Conservation (phyloP, 1,139 yeast genomes). For the Candida sp. region DNA sequence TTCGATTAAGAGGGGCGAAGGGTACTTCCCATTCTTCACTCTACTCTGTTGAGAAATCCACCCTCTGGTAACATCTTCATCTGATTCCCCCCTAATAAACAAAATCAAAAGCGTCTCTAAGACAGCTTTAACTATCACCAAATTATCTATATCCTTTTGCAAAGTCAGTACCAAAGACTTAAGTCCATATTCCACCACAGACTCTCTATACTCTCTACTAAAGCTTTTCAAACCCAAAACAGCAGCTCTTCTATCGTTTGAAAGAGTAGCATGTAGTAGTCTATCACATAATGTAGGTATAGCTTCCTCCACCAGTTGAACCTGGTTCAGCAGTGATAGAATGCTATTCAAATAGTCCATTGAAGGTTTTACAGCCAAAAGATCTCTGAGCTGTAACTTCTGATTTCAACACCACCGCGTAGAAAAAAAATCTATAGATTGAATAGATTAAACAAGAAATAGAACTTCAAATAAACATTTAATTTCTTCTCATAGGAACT, state of each 20-base stretch:
- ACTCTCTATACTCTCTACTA: constrained; percentile 84
- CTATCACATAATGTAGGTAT: constrained; percentile 89
- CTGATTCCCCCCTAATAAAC: constrained; percentile 65
- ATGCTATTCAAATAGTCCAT: constrained; percentile 44
- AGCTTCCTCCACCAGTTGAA: constrained; percentile 73
- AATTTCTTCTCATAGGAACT: too few species aligned
- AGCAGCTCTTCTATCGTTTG: constrained; percentile 90
- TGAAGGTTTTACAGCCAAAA: not conserved
- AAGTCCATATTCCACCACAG: constrained; percentile 86
- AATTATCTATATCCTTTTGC: constrained; percentile 63
- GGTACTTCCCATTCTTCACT: constrained; percentile 75
- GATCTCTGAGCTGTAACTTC: not conserved
- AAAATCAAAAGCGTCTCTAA: constrained; percentile 82
- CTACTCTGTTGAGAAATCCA: constrained; percentile 80
- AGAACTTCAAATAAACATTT: too few species aligned
- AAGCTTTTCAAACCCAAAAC: constrained; percentile 87
- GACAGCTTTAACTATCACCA: constrained; percentile 74
- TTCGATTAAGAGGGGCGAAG: constrained; percentile 70
- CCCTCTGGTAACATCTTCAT: constrained; percentile 55
- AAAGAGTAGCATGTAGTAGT: constrained; percentile 73
- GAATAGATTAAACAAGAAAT: too few species aligned
- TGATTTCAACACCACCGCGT: not conserved
- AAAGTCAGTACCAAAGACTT: constrained; percentile 71
- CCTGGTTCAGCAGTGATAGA: constrained; percentile 37
- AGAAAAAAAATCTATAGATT: too few species aligned